These are phyloP conservation scores for Strobilomyces dryophilus DNA, from an alignment of 768 basidiomycete species.

Conservation along the genomic window DNA sequence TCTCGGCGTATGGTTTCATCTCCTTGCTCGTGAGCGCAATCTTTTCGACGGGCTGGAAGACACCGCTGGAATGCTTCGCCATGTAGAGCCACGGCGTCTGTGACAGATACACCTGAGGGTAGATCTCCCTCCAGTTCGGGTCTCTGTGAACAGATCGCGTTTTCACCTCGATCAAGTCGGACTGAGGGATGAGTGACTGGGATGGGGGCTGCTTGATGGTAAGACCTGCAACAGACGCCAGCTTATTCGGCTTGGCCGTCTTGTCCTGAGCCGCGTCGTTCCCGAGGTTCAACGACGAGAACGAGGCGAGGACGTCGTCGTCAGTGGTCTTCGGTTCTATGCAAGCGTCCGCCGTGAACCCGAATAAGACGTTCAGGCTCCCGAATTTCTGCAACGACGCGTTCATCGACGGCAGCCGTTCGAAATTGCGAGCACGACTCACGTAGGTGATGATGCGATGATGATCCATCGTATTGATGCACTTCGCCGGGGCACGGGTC, in stretches of 20 bases:
- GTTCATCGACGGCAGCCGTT: neutral
- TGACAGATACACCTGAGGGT: conserved; percentile 66
- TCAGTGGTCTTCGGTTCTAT: conserved; percentile 15
- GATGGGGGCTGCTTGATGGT: conserved; percentile 23
- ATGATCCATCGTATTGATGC: conserved; percentile 51
- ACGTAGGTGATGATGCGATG: conserved; percentile 64
- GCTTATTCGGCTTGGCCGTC: neutral
- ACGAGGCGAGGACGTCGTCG: conserved; percentile 24
- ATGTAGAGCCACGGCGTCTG: conserved; percentile 60
- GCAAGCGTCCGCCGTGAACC: conserved; percentile 52
- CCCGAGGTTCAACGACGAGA: conserved; percentile 22
- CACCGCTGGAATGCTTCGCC: conserved; percentile 53
- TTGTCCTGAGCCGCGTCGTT: neutral
- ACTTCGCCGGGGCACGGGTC: conserved; percentile 45
- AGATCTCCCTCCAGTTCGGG: conserved; percentile 56
- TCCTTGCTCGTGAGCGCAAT: conserved; percentile 31
- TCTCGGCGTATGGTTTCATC: conserved; percentile 22
- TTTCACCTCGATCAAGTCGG: conserved; percentile 33
- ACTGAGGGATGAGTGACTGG: conserved; percentile 33
- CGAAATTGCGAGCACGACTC: conserved; percentile 21
- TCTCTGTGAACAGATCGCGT: conserved; percentile 28
- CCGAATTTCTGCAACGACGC: conserved; percentile 45
- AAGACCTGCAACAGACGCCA: conserved; percentile 2
- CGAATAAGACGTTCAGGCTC: conserved; percentile 54
- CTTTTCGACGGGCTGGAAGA: conserved; percentile 49